Evolutionary conservation across 2,329 filamentous ascomycete genomes (phyloP).

Genomic region (Botrytis aclada): DNA sequence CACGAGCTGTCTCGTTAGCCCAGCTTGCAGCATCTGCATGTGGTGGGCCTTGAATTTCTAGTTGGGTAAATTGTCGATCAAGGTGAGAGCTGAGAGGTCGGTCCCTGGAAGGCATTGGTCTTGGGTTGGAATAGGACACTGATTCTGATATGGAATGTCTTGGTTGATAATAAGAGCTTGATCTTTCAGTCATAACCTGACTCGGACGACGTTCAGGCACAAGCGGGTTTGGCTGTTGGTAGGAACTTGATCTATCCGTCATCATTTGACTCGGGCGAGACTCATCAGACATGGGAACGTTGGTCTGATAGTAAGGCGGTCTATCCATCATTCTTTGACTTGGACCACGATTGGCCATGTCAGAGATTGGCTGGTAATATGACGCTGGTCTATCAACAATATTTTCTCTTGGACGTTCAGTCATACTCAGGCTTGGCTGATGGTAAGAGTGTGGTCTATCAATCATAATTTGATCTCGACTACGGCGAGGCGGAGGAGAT

Average conservation of each 20-base stretch:
- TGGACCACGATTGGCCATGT: neutral
- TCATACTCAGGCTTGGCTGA: constrained; percentile 25
- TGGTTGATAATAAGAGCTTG: constrained; percentile 40
- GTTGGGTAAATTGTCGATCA: constrained; percentile 63
- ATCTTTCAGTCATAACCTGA: constrained; percentile 6
- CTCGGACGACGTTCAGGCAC: constrained; percentile 35
- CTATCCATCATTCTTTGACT: neutral
- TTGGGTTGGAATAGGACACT: neutral
- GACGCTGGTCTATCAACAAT: neutral
- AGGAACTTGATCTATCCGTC: constrained; percentile 39
- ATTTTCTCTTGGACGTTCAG: constrained; percentile 34
- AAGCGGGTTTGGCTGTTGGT: constrained; percentile 21
- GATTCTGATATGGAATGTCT: constrained; percentile 13
- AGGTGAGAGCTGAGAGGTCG: constrained; percentile 49
- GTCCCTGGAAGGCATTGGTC: constrained; percentile 41
- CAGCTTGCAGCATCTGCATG: constrained; percentile 54
- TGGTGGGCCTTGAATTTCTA: constrained; percentile 58
- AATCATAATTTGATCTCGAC: constrained; percentile 73
- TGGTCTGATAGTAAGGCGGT: neutral
- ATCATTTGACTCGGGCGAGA: neutral
- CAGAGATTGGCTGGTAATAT: neutral
- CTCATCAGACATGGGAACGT: neutral
- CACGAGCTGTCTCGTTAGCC: constrained; percentile 55
- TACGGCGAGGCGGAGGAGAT: constrained; percentile 59
- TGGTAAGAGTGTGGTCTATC: constrained; percentile 45